Evolutionary conservation across 108 stramenopile species (phyloP).

Genomic region (Stephanodiscus triporus): DNA sequence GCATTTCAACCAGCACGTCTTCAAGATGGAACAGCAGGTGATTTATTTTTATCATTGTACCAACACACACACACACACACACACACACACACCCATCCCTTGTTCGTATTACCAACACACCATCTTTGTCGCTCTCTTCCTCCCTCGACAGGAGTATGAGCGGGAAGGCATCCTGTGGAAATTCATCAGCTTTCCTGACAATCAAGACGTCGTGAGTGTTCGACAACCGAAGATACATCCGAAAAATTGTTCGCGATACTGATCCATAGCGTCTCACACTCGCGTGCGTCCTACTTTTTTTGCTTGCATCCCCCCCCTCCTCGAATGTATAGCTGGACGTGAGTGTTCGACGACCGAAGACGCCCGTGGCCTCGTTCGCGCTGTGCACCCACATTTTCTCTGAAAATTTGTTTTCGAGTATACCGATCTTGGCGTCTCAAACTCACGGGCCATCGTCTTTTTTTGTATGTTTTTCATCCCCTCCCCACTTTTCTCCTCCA

Average conservation of each 20-base stretch:
- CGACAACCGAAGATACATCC: neutral
- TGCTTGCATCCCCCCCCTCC: neutral
- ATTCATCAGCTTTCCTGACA: slow-evolving; percentile 92
- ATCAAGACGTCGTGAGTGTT: slow-evolving; percentile 66
- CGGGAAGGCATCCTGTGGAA: slow-evolving; percentile 91
- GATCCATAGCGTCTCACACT: neutral
- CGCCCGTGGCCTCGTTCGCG: too few relatives aligned
- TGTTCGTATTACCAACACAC: neutral
- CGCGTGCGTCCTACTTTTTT: neutral
- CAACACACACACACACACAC: neutral
- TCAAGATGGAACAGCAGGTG: slow-evolving; percentile 80
- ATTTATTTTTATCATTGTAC: neutral
- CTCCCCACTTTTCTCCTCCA: too few relatives aligned
- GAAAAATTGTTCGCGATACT: too few relatives aligned
- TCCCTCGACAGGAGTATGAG: slow-evolving; percentile 71
- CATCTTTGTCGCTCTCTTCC: neutral
- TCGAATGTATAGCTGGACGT: slow-evolving; percentile 62
- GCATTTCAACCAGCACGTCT: slow-evolving; percentile 91
- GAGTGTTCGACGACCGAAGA: too few relatives aligned
- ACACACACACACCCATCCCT: neutral
- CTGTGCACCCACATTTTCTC: too few relatives aligned
- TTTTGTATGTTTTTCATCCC: too few relatives aligned
- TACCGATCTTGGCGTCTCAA: too few relatives aligned
- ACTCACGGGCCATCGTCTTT: too few relatives aligned
- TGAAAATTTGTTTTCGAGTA: too few relatives aligned